phyloP scores from a whole-genome alignment of 257 asterid genomes.

The Capsicum baccatum region DNA sequence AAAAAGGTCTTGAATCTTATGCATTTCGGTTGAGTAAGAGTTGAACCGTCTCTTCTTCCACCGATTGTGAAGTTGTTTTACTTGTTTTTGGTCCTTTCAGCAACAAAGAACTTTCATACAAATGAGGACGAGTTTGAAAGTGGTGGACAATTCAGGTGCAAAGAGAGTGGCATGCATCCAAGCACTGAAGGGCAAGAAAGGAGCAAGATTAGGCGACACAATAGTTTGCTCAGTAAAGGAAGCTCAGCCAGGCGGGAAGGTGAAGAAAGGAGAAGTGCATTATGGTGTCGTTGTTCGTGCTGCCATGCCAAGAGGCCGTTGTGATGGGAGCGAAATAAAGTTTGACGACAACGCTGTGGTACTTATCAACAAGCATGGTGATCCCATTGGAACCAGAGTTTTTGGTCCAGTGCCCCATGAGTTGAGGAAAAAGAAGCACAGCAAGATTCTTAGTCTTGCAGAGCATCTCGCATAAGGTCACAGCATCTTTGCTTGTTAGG shows the following conservation, averaged over 20 bases:
- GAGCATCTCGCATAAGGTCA: conserved; percentile 63
- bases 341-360: conserved; percentile 93
- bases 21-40: conserved; percentile 13
- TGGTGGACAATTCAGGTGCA: conserved; percentile 95
- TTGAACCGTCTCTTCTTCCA: not conserved
- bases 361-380: conserved; percentile 85
- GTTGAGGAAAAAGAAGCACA: conserved; percentile 92
- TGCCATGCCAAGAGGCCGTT: conserved; percentile 87
- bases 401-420: conserved; percentile 96
- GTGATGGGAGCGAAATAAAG: conserved; percentile 90
- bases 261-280: conserved; percentile 84
- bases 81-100: conserved; percentile 45
- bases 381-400: conserved; percentile 95
- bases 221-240: conserved; percentile 91
- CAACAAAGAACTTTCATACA: conserved; percentile 92
- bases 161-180: conserved; percentile 91
- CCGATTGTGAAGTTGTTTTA: not conserved
- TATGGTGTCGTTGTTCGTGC: conserved; percentile 93
- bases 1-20: not conserved
- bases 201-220: conserved; percentile 87
- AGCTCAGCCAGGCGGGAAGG: conserved; percentile 90
- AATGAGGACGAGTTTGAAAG: conserved; percentile 90
- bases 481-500: not conserved
- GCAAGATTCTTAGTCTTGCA: conserved; percentile 96
- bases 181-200: conserved; percentile 84